Percentiles rank a stretch among this genome's conserved stretches.
These are phyloP conservation scores for Cunninghamia lanceolata DNA, from an alignment of 75 land plant genomes.

Conservation along the genomic window DNA sequence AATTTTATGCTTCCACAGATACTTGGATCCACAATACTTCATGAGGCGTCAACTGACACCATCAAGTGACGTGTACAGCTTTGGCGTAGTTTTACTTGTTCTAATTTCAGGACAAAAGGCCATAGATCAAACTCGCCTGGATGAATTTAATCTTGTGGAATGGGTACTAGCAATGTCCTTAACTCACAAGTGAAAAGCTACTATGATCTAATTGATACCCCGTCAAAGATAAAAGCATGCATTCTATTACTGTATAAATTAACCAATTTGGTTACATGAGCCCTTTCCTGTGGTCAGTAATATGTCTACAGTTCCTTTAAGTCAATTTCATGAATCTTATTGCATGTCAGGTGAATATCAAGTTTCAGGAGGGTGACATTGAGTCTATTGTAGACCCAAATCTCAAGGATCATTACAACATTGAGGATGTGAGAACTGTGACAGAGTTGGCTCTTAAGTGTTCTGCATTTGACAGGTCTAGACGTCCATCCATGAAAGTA, in stretches of 20 bases:
- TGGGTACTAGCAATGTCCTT: slow-evolving; percentile 21
- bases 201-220: background rate
- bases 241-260: background rate
- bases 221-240: background rate
- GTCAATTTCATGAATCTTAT: background rate
- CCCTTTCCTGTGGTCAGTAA: background rate
- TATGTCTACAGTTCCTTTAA: background rate
- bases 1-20: slow-evolving; percentile 10
- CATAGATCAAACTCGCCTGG: slow-evolving; percentile 28
- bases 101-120: slow-evolving; percentile 31
- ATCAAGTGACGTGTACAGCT: slow-evolving; percentile 39
- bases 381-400: slow-evolving; percentile 22
- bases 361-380: slow-evolving; percentile 15
- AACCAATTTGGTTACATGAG: background rate
- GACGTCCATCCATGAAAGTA: slow-evolving; percentile 41
- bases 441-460: slow-evolving; percentile 25
- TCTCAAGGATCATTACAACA: slow-evolving; percentile 16
- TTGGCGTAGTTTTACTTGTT: slow-evolving; percentile 31
- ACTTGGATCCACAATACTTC: slow-evolving; percentile 37
- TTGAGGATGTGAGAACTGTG: slow-evolving; percentile 14
- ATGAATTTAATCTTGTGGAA: slow-evolving; percentile 28
- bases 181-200: background rate
- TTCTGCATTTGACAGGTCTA: slow-evolving; percentile 21
- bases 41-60: slow-evolving; percentile 33
- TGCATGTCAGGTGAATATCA: slow-evolving; percentile 27